Evolutionary conservation across 768 basidiomycete genomes (phyloP), one percentile per base, ranked within the genome.

Genomic region (Termitomyces sp.): DNA sequence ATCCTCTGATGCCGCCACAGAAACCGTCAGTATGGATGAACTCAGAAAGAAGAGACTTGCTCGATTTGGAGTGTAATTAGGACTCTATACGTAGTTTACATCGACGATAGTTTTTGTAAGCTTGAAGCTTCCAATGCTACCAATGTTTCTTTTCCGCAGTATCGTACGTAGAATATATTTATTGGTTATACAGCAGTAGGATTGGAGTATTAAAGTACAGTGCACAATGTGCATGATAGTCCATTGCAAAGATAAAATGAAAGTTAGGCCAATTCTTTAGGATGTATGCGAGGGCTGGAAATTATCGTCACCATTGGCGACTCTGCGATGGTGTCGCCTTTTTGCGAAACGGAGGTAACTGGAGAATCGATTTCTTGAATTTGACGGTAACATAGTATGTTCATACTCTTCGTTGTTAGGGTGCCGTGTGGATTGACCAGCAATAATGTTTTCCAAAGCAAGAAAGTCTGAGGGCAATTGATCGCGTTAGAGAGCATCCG

Each of bases 11-110:
- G 55, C 67, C 5, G 70, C 71, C 45, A 53, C 65, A 43, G 77
- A 76, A 57, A 66, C 74, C 47, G 75, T 80, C 9, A 81, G 74
- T 61, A 63, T 88, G 35, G 90, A 91, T 54, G 87, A 88, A 64
- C 80, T 92, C 58, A 78, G 89, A 43, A 75, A 76, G 65, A 79
- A 81, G 66, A 73, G 88, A 49, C 68, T 87, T 56, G 87, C 84
- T 6, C 78, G 78, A 60, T 92, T 92, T 69, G 87, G 83, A 18
- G 73, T 74, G 33, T 82, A 64, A 72, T 53, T 16, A 18, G 24
- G 16, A 14, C 33, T n/a, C 16, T 20, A 20, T 57, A 40, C 35
- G 33, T 14, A 44, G 30, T 52, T 18, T 9, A 32, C 12, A 32
- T 48, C 14, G 22, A 24, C 1, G 4, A 44, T 22, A 44, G 12